phyloP scores from a whole-genome alignment of 1,284 basidiomycete genomes.

The Apiotrichum sp. region DNA sequence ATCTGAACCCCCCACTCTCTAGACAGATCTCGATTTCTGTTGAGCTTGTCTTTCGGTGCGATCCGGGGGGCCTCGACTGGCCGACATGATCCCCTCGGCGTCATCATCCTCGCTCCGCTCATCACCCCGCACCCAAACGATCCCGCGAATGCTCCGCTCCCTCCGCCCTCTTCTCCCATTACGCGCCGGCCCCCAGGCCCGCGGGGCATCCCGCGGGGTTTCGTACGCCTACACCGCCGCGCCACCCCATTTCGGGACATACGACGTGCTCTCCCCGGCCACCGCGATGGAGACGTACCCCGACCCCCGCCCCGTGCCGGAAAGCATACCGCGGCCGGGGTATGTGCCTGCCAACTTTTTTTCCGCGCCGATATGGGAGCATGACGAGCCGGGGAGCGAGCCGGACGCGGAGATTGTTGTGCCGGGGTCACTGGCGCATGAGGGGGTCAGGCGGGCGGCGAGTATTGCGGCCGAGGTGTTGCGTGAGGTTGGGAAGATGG shows the following conservation, averaged over 20 bases:
- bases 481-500: conserved; percentile 55
- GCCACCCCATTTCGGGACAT: conserved; percentile 29
- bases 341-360: conserved; percentile 54
- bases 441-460: conserved; percentile 56
- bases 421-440: conserved; percentile 58
- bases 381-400: conserved; percentile 44
- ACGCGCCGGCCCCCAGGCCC: neutral
- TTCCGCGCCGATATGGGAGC: conserved; percentile 49
- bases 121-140: too few relatives aligned
- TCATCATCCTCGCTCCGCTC: too few relatives aligned
- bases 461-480: conserved; percentile 59
- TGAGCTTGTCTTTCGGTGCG: too few relatives aligned
- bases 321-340: conserved; percentile 55
- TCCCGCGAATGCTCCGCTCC: too few relatives aligned
- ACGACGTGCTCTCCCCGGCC: conserved; percentile 26
- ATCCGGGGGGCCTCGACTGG: too few relatives aligned
- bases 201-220: neutral
- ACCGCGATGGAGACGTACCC: conserved; percentile 33
- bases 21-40: too few relatives aligned
- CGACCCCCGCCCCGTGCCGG: conserved; percentile 55
- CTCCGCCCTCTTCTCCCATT: neutral
- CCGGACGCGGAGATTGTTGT: conserved; percentile 45
- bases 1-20: too few relatives aligned
- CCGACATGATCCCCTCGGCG: too few relatives aligned
- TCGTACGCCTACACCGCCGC: conserved; percentile 11